Base-by-base conservation (phyloP, 768 basidiomycete genomes). In the Russula sp. region DNA sequence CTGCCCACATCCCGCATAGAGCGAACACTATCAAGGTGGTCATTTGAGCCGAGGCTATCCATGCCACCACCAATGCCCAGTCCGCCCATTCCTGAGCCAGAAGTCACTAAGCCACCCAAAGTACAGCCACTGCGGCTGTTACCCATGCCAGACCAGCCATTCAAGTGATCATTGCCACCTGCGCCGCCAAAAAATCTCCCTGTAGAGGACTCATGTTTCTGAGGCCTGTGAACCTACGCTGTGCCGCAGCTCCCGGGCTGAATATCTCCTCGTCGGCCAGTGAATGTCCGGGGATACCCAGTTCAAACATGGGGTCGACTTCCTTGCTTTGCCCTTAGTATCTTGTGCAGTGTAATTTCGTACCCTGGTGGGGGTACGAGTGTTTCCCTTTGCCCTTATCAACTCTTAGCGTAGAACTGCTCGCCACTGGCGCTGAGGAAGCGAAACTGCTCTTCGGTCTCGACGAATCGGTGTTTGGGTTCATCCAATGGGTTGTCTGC, bases 401-500 rank as follows among this genome's bases (percentile, higher is more conserved):
- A 11, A 46, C 11, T 5, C 5, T 20, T 8, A 16, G 14, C 16
- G 5, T 20, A 11, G 56, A 57, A 20, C 56, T 22, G 20, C 55
- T 57, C 16, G 40, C 26, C 8, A 26, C 20, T 3, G 56, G 20
- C 42, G 42, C 13, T 32, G 56, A 28, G 44, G 24, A 22, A 16
- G 20, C 28, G n/a, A 46, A 32, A 16, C 24, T 28, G 14, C 9
- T 13, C 5, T 32, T 32, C n/a, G 42, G 26, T 24, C 26, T 48
- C n/a, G 44, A 22, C 6, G 30, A 6, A 24, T 46, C 24, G 10
- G n/a, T 42, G n/a, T 24, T 32, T n/a, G 36, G 4, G 11, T 65
- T 54, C 13, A 65, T 34, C 64, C 64, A 65, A 32, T 28, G 26
- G 32, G 49, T 65, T 10, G 64, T 51, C 48, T 61, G n/a, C 48